Conservation (phyloP, 805 yeast species). For the Saccharomycopsis lassenensis region DNA sequence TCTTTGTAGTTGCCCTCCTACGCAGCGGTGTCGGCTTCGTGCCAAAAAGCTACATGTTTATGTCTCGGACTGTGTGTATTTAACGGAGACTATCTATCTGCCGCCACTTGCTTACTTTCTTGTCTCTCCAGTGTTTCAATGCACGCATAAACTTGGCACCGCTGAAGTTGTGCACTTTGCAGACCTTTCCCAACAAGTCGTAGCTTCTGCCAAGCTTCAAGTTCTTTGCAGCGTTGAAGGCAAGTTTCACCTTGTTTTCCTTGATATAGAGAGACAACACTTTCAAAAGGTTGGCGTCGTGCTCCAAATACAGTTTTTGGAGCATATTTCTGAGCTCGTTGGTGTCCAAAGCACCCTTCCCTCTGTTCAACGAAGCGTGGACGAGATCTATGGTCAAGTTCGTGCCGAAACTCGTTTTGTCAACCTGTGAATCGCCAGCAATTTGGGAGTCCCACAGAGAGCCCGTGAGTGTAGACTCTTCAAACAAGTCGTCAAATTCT, state of each 20-base stretch:
- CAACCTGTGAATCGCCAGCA: not conserved
- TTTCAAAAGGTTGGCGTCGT: constrained; percentile 11
- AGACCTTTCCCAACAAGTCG: constrained; percentile 9
- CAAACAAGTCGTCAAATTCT: not conserved
- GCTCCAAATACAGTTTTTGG: constrained; percentile 2
- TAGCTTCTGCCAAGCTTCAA: constrained; percentile 10
- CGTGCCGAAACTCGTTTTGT: too few species aligned
- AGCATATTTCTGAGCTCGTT: not conserved
- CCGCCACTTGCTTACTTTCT: constrained; percentile 3
- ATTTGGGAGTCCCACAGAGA: not conserved
- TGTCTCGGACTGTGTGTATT: too few species aligned
- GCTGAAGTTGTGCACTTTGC: not conserved
- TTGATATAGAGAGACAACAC: constrained; percentile 8
- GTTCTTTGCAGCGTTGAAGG: constrained; percentile 8
- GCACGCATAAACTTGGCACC: constrained; percentile 6
- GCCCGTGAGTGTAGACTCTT: not conserved
- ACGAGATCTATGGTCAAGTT: not conserved
- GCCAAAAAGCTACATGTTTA: too few species aligned
- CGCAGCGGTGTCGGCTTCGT: too few species aligned
- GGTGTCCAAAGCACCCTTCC: not conserved
- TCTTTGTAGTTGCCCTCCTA: too few species aligned
- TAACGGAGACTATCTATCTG: too few species aligned
- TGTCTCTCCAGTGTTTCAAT: constrained; percentile 7
- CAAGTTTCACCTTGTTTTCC: constrained; percentile 7
- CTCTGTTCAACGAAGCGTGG: not conserved